A percentile compares a stretch with the other conserved stretches of the same genome.
These are phyloP conservation scores for Sungouiella thailandica DNA, from an alignment of 805 yeast species.

Conservation along the genomic window DNA sequence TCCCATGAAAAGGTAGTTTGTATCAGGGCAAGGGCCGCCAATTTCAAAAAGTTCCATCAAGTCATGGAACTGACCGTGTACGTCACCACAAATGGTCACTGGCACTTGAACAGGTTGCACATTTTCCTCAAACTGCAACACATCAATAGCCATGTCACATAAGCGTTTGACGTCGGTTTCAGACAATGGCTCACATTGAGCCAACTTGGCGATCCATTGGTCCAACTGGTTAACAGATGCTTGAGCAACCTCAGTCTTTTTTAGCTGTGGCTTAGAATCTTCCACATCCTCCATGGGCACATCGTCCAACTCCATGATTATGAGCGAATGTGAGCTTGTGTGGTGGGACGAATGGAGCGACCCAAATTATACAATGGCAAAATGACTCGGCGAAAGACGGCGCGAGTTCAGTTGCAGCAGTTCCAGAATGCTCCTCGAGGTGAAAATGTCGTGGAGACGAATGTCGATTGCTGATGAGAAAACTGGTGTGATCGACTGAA, in stretches of 20 bases:
- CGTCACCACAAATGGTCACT: conserved; percentile 96
- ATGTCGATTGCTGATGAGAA: no score
- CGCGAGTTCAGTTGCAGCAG: no score
- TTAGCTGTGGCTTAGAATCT: conserved; percentile 34
- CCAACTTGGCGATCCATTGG: conserved; percentile 77
- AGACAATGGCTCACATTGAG: conserved; percentile 73
- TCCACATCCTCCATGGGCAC: conserved; percentile 82
- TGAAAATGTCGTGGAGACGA: no score
- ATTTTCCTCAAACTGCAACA: conserved; percentile 84
- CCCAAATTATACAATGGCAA: no score
- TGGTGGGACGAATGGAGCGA: not conserved
- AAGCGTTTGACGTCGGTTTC: conserved; percentile 76
- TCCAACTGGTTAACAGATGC: conserved; percentile 65
- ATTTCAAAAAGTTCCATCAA: conserved; percentile 87
- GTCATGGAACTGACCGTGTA: conserved; percentile 95
- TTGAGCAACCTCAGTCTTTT: conserved; percentile 27
- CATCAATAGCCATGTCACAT: conserved; percentile 89
- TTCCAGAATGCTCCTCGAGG: no score
- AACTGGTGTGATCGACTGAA: no score
- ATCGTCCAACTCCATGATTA: conserved; percentile 68
- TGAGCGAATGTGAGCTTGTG: not conserved
- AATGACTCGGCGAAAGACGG: no score
- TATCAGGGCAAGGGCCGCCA: conserved; percentile 59
- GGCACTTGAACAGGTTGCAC: conserved; percentile 95
- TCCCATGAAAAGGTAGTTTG: conserved; percentile 45